Evolutionary conservation across 148 eudicot genomes (phyloP), one percentile per base, ranked within the genome.

Genomic region (Pharnaceum exiguum): DNA sequence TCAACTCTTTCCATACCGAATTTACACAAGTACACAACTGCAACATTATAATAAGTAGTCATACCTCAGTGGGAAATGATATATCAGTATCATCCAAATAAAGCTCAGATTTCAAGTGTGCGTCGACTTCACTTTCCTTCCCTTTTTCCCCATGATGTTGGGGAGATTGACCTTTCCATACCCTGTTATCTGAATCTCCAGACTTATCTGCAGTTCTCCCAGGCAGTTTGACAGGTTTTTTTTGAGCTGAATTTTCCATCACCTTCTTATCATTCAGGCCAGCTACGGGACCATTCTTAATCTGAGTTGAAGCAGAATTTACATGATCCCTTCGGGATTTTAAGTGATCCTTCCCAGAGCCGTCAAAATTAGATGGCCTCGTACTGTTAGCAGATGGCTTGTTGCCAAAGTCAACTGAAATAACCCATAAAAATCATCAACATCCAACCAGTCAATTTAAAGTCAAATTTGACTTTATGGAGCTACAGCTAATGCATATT

Each of bases 51-150:
- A n/a, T n/a, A 63, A 40, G 7, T 17, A 13, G 22, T 30, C 22
- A 39, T 70, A 93, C 99, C 95, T 93, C 96, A n/a, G 70, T 63
- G 25, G 96, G 95, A 62, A 93, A 71, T 49, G 74, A 58, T 45
- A 90, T 70, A 74, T 71, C 62, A 62, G 68, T 60, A 65, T 71
- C 72, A 73, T 78, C 81, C 59, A 49, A 54, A 66, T 48, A 37
- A 27, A 53, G 29, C 58, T 65, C 75, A 46, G 84, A 53, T 50
- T 78, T 66, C 46, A 47, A 50, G 45, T 60, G 75, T 28, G 67
- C 54, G 51, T 67, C 55, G 57, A 38, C 65, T 60, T 68, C 72
- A 31, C 21, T 58, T 65, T 49, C 54, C 60, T 63, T 74, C 21
- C 46, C 63, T 27, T 66, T 58, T 52, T 52, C 56, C 29, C 63